These are phyloP conservation scores for Zostera marina DNA, from an alignment of 116 monocot genomes.

Conservation along the genomic window DNA sequence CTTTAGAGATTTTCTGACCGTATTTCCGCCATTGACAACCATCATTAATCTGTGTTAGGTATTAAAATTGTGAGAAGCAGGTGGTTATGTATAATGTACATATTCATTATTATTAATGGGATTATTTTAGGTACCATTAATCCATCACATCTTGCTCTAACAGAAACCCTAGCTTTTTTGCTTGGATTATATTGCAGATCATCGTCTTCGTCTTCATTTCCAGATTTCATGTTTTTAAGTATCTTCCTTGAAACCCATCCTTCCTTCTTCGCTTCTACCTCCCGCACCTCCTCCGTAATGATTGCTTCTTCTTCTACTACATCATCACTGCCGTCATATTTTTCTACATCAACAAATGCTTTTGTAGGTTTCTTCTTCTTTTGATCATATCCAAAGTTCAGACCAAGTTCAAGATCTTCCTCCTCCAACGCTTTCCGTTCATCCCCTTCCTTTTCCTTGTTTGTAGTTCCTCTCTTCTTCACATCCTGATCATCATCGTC, in stretches of 20 bases:
- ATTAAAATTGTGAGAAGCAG: too few relatives aligned
- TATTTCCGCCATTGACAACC: slow-evolving; percentile 98
- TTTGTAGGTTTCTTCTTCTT: neutral
- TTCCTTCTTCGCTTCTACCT: slow-evolving; percentile 1
- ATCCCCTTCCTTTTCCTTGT: neutral
- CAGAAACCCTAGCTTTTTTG: slow-evolving; percentile 86
- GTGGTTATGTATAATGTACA: too few relatives aligned
- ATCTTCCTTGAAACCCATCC: slow-evolving; percentile 9
- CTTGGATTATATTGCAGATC: slow-evolving; percentile 30
- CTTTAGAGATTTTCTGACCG: slow-evolving; percentile 87
- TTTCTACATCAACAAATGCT: neutral
- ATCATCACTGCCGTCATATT: neutral
- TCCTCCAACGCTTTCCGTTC: neutral
- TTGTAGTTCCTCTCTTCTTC: neutral
- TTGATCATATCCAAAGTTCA: neutral
- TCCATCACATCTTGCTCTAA: slow-evolving; percentile 68
- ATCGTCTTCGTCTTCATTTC: slow-evolving; percentile 22
- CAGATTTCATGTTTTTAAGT: slow-evolving; percentile 1
- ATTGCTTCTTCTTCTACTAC: too few relatives aligned
- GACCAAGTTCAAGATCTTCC: slow-evolving; percentile 1
- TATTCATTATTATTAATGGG: too few relatives aligned
- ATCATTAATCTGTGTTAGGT: slow-evolving; percentile 76
- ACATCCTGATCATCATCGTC: neutral
- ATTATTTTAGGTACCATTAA: slow-evolving; percentile 54
- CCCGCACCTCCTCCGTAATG: neutral